These are phyloP conservation scores for Piper longum DNA, from an alignment of 164 flowering plant genomes.

Conservation along the genomic window DNA sequence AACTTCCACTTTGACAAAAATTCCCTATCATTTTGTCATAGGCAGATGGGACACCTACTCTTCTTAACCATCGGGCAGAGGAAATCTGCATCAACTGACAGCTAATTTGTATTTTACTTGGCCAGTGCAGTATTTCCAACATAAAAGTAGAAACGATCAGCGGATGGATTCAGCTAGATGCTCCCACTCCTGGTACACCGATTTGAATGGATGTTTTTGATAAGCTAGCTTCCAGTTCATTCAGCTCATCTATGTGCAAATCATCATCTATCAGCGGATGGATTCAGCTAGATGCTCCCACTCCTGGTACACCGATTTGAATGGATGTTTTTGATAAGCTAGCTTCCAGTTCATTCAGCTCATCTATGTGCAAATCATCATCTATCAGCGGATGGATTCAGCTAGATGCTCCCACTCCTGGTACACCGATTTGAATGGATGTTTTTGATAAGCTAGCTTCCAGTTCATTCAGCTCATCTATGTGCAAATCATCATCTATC, in stretches of 20 bases:
- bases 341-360: constrained; percentile 76
- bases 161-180: constrained; percentile 5
- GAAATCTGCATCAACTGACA: too few relatives aligned
- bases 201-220: constrained; percentile 61
- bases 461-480: constrained; percentile 46
- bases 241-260: constrained; percentile 18
- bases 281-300: constrained; percentile 10
- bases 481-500: neutral
- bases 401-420: constrained; percentile 17
- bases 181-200: constrained; percentile 30
- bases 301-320: constrained; percentile 45
- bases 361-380: neutral
- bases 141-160: too few relatives aligned
- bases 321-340: constrained; percentile 63
- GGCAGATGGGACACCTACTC: too few relatives aligned
- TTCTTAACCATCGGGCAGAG: too few relatives aligned
- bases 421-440: constrained; percentile 54
- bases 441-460: constrained; percentile 74
- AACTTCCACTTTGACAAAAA: too few relatives aligned
- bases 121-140: too few relatives aligned
- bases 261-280: too few relatives aligned
- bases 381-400: neutral
- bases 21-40: too few relatives aligned
- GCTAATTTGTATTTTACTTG: too few relatives aligned
- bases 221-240: constrained; percentile 78